Evolutionary conservation across 108 stramenopile species (phyloP), one percentile per base, ranked within the genome.

Genomic region (Pseudonitzschia multiseries): DNA sequence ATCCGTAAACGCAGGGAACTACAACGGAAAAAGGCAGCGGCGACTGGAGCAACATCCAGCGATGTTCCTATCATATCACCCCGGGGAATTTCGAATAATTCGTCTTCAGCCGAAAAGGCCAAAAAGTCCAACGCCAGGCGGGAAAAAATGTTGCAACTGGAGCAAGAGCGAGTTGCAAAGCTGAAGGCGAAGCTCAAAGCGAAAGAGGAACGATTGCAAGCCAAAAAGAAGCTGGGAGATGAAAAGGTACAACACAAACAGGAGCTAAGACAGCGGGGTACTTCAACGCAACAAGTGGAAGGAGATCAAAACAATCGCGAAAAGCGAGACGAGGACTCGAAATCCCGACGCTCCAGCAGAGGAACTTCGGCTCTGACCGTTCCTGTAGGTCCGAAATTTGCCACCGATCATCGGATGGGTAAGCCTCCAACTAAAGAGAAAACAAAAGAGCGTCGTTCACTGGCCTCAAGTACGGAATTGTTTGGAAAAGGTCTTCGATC

Each of bases 91-190:
- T 5, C 36, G 6, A 14, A 48, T 10, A 48, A 48, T 18, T 48
- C 46, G 46, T 26, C 26, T 13, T 26, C 54, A 8, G 36, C 33
- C 61, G 61, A 62, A 40, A 31, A 15, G 6, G 61, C 15, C 33
- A 62, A 62, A 20, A 56, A 59, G n/a, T 14, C 57, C 14, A 59
- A 59, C 15, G 57, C 21, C 3, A 22, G 13, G n/a, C 61, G 61
- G 32, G 61, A 72, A 68, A 52, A 53, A 44, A 32, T 71, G 51
- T 54, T 56, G n/a, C 26, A 21, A 20, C 44, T 71, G 70, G 77
- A 77, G 36, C 62, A 69, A 62, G 78, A 72, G 72, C 65, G 78
- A 22, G 18, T 61, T 8, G 78, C 62, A 31, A 79, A 73, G 27
- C 32, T 79, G 10, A 59, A 63, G 40, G 63, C 26, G 9, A 61